These are phyloP conservation scores for Colletotrichum chlorophyti DNA, from an alignment of 2,329 filamentous ascomycete species.

Conservation along the genomic window DNA sequence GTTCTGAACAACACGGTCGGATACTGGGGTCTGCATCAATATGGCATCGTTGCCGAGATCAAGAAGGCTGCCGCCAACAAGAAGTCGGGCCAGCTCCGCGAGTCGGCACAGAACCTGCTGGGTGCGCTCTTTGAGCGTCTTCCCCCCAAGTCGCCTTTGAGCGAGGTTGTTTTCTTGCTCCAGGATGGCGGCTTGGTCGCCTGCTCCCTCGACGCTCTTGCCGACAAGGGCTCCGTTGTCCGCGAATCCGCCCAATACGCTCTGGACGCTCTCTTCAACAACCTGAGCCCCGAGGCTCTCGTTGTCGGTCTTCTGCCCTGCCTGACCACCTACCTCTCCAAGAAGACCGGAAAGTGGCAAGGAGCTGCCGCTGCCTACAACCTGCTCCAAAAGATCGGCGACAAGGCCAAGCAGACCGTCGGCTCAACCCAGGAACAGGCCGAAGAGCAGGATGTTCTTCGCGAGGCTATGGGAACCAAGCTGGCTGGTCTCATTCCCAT, in stretches of 20 bases:
- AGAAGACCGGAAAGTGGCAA: conserved; percentile 95
- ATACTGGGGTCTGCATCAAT: conserved; percentile 57
- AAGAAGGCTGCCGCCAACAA: conserved; percentile 87
- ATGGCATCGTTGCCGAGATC: conserved; percentile 61
- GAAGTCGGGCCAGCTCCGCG: conserved; percentile 85
- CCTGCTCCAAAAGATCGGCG: conserved; percentile 90
- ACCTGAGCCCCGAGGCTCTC: conserved; percentile 81
- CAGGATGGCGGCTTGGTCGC: conserved; percentile 78
- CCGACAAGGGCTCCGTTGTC: conserved; percentile 89
- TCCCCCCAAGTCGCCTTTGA: conserved; percentile 76
- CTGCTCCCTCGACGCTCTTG: conserved; percentile 80
- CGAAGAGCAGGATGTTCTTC: conserved; percentile 84
- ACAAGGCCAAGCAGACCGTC: conserved; percentile 87
- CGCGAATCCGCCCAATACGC: conserved; percentile 94
- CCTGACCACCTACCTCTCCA: conserved; percentile 77
- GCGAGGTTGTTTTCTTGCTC: conserved; percentile 82
- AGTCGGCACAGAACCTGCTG: conserved; percentile 93
- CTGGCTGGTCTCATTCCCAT: conserved; percentile 88
- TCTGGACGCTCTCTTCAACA: conserved; percentile 84
- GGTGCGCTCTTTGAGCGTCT: conserved; percentile 94
- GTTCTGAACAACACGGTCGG: conserved; percentile 62
- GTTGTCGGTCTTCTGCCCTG: conserved; percentile 82
- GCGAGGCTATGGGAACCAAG: conserved; percentile 88
- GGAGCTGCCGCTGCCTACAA: conserved; percentile 87
- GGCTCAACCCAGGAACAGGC: conserved; percentile 83